Evolutionary conservation across 2,329 filamentous ascomycete species (phyloP).

Genomic region (Tolypocladium paradoxum): DNA sequence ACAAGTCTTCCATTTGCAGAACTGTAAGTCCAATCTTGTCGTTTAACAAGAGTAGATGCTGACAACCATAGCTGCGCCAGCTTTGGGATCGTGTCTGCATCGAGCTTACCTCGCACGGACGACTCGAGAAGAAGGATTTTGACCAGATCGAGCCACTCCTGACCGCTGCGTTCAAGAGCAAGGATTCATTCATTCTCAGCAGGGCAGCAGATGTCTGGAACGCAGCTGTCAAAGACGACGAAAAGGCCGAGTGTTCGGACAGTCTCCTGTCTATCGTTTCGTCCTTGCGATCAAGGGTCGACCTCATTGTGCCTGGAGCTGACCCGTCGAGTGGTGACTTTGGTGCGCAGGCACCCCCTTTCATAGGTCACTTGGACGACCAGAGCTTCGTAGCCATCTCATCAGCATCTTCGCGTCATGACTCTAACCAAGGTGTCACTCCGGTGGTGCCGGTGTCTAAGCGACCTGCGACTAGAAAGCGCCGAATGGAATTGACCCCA

Average conservation of each 20-base stretch:
- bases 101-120: constrained; percentile 23
- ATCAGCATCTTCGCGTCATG: constrained; percentile 17
- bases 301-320: constrained; percentile 34
- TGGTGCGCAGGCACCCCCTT: constrained; percentile 27
- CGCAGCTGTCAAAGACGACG: constrained; percentile 49
- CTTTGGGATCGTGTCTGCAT: constrained; percentile 41
- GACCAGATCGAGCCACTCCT: constrained; percentile 43
- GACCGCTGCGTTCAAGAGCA: constrained; percentile 46
- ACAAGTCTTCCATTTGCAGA: constrained; percentile 27
- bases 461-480: constrained; percentile 15
- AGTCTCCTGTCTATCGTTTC: constrained; percentile 52
- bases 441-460: constrained; percentile 8
- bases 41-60: constrained; percentile 6
- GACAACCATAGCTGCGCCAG: constrained; percentile 29
- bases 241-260: constrained; percentile 52
- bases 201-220: constrained; percentile 54
- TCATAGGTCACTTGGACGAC: constrained; percentile 40
- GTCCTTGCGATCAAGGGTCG: constrained; percentile 43
- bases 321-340: constrained; percentile 26
- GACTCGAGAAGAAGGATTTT: constrained; percentile 33
- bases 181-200: constrained; percentile 42
- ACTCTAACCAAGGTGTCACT: constrained; percentile 7
- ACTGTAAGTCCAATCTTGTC: constrained; percentile 27
- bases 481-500: constrained; percentile 15
- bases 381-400: constrained; percentile 20